phyloP scores from a whole-genome alignment of 2,329 filamentous ascomycete genomes.

The Niveomyces coronatus region DNA sequence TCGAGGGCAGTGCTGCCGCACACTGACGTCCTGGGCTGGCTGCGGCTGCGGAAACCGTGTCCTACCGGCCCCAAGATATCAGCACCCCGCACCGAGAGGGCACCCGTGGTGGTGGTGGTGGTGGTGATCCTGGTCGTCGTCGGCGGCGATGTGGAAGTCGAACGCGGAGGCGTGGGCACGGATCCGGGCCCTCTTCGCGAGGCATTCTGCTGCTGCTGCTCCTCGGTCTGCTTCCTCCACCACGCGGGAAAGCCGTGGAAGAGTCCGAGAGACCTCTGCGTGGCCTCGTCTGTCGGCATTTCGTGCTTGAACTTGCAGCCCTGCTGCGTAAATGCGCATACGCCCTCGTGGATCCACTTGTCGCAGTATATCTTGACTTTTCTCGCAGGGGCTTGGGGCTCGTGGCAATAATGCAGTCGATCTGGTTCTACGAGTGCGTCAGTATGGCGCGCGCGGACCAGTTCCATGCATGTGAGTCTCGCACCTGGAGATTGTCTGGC shows the following conservation, averaged over 20 bases:
- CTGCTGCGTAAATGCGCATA: slow-evolving; percentile 76
- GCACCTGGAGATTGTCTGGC: slow-evolving; percentile 4
- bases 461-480: neutral
- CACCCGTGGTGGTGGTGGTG: no score
- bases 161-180: neutral
- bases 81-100: no score
- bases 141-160: neutral
- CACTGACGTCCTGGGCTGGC: no score
- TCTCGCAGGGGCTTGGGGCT: slow-evolving; percentile 31
- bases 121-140: no score
- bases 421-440: slow-evolving; percentile 21
- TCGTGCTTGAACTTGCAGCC: slow-evolving; percentile 87
- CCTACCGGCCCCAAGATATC: no score
- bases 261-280: slow-evolving; percentile 61
- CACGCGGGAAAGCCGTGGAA: slow-evolving; percentile 51
- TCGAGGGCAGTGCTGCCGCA: no score
- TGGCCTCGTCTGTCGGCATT: slow-evolving; percentile 63
- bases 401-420: slow-evolving; percentile 23
- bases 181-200: neutral
- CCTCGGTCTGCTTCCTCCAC: slow-evolving; percentile 47
- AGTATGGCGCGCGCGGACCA: no score
- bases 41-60: neutral
- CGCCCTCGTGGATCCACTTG: slow-evolving; percentile 79
- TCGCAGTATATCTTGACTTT: slow-evolving; percentile 67
- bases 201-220: slow-evolving; percentile 19